A percentile compares a stretch with the other conserved stretches of the same genome.
phyloP scores from a whole-genome alignment of 2,329 filamentous ascomycete species.

The Penicillium polonicum region DNA sequence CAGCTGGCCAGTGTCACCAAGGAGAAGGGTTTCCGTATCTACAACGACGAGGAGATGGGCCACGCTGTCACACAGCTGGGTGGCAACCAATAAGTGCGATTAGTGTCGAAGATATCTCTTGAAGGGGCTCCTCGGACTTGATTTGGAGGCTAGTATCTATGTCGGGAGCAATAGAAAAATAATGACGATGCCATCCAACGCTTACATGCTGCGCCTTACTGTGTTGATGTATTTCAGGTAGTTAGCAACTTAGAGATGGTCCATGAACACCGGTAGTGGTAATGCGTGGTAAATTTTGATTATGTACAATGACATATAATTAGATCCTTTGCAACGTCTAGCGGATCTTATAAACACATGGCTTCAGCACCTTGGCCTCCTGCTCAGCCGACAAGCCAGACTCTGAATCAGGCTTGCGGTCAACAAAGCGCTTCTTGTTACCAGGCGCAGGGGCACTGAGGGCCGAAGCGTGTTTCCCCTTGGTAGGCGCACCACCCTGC shows the following conservation, averaged over 20 bases:
- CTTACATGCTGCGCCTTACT: constrained; percentile 9
- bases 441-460: constrained; percentile 32
- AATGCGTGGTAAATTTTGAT: not conserved
- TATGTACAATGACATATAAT: not conserved
- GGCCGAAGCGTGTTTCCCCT: constrained; percentile 65
- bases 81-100: constrained; percentile 41
- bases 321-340: constrained; percentile 41
- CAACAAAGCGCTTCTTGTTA: constrained; percentile 56
- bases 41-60: constrained; percentile 96
- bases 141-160: constrained; percentile 19
- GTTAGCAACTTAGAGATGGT: not conserved
- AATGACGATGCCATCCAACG: constrained; percentile 27
- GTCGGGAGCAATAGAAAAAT: constrained; percentile 31
- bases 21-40: constrained; percentile 98
- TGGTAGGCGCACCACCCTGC: constrained; percentile 63
- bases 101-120: constrained; percentile 14
- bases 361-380: constrained; percentile 76
- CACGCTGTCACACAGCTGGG: constrained; percentile 73
- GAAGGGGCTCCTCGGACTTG: constrained; percentile 13
- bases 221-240: not conserved
- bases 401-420: constrained; percentile 50
- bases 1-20: constrained; percentile 97
- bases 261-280: not conserved
- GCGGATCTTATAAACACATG: constrained; percentile 91
- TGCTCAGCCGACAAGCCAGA: constrained; percentile 58